Percentiles rank a stretch among this genome's conserved stretches.
Conservation (phyloP, 345 rosid genomes). For the Hibiscus trionum region DNA sequence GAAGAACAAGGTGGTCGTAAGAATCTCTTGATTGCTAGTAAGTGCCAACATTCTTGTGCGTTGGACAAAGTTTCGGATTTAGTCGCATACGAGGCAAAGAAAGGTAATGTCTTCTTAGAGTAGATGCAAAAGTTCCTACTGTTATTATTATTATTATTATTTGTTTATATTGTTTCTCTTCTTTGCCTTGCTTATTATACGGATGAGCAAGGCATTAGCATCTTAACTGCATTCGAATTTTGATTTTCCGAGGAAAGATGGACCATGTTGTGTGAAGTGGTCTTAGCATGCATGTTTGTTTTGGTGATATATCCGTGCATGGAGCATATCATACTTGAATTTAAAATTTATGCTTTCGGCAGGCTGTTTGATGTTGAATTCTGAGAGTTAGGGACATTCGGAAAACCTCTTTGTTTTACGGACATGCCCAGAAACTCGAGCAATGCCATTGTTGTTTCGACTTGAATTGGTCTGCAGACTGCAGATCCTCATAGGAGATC, state of each 20-base stretch:
- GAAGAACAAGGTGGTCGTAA: slow-evolving; percentile 83
- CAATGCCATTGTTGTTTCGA: neutral
- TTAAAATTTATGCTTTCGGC: neutral
- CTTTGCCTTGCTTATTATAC: neutral
- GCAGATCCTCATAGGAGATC: neutral
- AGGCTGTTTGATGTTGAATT: neutral
- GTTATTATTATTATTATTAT: neutral
- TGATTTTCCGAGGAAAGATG: neutral
- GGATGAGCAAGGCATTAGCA: neutral
- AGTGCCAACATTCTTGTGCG: neutral
- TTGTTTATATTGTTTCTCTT: neutral
- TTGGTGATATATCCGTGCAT: neutral
- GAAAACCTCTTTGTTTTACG: neutral
- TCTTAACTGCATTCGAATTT: neutral
- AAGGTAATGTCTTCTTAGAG: neutral
- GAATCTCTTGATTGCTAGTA: slow-evolving; percentile 44
- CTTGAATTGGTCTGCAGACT: neutral
- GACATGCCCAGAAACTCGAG: neutral
- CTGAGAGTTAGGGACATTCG: neutral
- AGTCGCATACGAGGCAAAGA: neutral
- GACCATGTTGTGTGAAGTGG: neutral
- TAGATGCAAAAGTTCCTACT: neutral
- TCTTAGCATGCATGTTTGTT: neutral
- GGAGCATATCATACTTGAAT: neutral
- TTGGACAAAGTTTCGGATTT: neutral